Evolutionary conservation across 352 stramenopile species (phyloP).

Genomic region (Phytophthora megakarya): DNA sequence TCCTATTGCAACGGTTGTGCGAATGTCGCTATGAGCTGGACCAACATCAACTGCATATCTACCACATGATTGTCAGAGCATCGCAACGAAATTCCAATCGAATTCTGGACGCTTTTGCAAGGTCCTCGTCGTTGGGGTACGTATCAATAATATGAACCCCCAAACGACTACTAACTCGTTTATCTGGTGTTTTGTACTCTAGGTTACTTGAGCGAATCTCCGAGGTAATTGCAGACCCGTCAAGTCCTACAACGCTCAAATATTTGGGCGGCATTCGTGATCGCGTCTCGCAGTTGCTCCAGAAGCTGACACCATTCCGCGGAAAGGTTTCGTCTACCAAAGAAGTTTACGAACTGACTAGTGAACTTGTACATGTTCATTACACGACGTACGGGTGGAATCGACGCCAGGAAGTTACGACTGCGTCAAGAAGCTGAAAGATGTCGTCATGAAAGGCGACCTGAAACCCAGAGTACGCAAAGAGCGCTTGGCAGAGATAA

Average conservation of each 20-base stretch:
- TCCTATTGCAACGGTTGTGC: constrained; percentile 1
- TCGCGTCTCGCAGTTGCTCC: neutral
- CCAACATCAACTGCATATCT: neutral
- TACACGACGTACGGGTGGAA: constrained; percentile 9
- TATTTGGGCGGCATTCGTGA: constrained; percentile 8
- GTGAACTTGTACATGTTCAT: neutral
- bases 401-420: constrained; percentile 1
- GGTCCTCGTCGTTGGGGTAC: neutral
- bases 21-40: neutral
- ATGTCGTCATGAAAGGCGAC: neutral
- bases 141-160: neutral
- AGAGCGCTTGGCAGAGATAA: neutral
- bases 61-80: constrained; percentile 13
- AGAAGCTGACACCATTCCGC: neutral
- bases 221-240: constrained; percentile 1
- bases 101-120: neutral
- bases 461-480: neutral
- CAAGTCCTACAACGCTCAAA: neutral
- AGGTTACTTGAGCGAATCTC: constrained; percentile 7
- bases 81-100: neutral
- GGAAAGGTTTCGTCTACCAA: neutral
- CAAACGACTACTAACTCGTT: neutral
- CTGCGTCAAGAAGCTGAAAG: constrained; percentile 15
- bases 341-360: neutral
- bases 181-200: neutral